Conservation (phyloP, 2,329 filamentous ascomycete species). For the Spiromastix sp. region DNA sequence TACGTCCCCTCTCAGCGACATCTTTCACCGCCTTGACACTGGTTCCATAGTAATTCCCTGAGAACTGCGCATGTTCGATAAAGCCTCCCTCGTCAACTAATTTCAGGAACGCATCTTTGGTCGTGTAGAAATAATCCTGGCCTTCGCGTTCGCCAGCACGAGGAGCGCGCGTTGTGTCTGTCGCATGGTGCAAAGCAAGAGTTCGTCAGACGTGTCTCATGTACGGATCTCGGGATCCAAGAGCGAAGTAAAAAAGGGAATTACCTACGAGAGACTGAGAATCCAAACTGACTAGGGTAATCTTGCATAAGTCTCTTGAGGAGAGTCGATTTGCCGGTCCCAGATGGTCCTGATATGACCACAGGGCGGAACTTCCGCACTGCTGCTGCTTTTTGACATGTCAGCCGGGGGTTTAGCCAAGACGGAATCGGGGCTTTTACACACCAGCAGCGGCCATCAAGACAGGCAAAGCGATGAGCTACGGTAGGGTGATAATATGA, state of each 20-base stretch:
- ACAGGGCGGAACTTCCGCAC: conserved; percentile 27
- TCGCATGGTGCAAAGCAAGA: conserved; percentile 12
- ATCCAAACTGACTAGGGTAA: conserved; percentile 33
- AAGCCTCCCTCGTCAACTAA: conserved; percentile 63
- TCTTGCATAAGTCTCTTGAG: conserved; percentile 32
- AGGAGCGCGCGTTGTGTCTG: conserved; percentile 70
- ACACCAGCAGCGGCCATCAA: too few species aligned
- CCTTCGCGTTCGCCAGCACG: conserved; percentile 66
- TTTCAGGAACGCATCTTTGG: conserved; percentile 54
- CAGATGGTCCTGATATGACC: conserved; percentile 31
- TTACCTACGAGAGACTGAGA: conserved; percentile 29
- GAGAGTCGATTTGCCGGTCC: conserved; percentile 34
- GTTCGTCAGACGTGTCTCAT: too few species aligned
- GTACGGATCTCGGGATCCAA: too few species aligned
- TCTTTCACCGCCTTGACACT: conserved; percentile 68
- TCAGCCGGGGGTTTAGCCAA: too few species aligned
- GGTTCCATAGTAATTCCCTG: conserved; percentile 79
- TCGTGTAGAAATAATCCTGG: conserved; percentile 71
- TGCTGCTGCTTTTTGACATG: conserved; percentile 7
- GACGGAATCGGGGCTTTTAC: too few species aligned
- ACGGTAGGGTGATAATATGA: neutral
- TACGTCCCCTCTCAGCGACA: conserved; percentile 57
- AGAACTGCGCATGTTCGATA: conserved; percentile 79
- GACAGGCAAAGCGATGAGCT: too few species aligned
- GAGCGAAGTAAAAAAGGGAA: conserved; percentile 1